Conservation (phyloP, 257 asterid genomes). For the Nicotiana tomentosiformis region DNA sequence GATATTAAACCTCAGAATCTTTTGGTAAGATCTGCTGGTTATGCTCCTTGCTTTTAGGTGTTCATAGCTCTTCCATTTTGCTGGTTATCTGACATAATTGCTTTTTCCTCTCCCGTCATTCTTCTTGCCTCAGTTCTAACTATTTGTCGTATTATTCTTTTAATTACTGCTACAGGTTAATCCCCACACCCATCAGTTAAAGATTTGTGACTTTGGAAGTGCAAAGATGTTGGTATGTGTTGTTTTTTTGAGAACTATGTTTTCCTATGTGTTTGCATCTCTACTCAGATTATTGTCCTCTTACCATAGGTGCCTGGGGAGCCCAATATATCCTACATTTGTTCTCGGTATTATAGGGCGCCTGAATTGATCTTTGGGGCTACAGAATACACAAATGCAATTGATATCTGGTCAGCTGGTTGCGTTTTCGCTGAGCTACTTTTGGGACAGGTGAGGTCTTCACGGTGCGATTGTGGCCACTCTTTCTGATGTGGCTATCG, state of each 20-base stretch:
- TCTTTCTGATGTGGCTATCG: constrained; percentile 1
- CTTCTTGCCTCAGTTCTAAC: background rate
- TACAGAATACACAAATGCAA: constrained; percentile 69
- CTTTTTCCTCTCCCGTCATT: background rate
- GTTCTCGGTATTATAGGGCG: constrained; percentile 82
- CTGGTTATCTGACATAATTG: background rate
- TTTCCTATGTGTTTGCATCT: background rate
- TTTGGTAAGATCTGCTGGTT: constrained; percentile 38
- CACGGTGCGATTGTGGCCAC: background rate
- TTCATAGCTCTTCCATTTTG: background rate
- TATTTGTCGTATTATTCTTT: background rate
- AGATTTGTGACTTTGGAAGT: constrained; percentile 81
- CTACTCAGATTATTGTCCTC: constrained; percentile 11
- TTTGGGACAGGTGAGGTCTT: constrained; percentile 63
- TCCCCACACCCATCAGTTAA: constrained; percentile 82
- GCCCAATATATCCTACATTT: constrained; percentile 84
- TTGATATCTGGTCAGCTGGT: constrained; percentile 87
- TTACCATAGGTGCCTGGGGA: constrained; percentile 71
- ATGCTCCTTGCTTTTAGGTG: constrained; percentile 2
- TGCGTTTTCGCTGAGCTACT: constrained; percentile 81
- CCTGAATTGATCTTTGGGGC: constrained; percentile 92
- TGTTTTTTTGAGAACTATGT: constrained; percentile 3
- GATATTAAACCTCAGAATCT: constrained; percentile 84
- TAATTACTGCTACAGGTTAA: constrained; percentile 44
- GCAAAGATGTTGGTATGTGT: constrained; percentile 80